phyloP scores from a whole-genome alignment of 208 protist species.

The Zelonia costaricensis region DNA sequence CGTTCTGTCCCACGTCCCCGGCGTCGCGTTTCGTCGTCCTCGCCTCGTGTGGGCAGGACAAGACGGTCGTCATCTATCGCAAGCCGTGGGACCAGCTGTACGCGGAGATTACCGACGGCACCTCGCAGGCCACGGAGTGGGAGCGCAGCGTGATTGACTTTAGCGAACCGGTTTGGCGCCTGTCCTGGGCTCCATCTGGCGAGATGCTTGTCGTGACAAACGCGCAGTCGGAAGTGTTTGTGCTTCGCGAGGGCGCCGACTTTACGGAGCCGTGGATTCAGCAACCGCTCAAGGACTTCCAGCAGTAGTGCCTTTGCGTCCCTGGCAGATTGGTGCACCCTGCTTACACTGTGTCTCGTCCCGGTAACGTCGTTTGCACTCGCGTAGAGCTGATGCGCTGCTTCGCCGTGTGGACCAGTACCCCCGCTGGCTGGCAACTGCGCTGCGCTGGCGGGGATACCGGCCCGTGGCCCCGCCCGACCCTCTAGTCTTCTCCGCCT shows the following conservation, averaged over 20 bases:
- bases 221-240: conserved; percentile 61
- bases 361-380: too few species aligned
- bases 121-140: conserved; percentile 45
- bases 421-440: too few species aligned
- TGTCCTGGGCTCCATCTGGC: conserved; percentile 77
- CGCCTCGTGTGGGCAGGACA: conserved; percentile 76
- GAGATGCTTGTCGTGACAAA: conserved; percentile 80
- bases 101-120: conserved; percentile 13
- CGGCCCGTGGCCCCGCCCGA: too few species aligned
- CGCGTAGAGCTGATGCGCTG: not conserved
- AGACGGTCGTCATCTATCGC: conserved; percentile 71
- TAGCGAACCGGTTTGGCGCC: conserved; percentile 72
- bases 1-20: conserved; percentile 65
- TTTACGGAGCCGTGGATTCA: conserved; percentile 85
- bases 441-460: too few species aligned
- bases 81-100: conserved; percentile 73
- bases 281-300: conserved; percentile 67
- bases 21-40: conserved; percentile 60
- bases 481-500: too few species aligned
- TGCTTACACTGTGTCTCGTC: conserved; percentile 6
- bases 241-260: conserved; percentile 62
- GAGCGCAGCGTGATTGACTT: conserved; percentile 67
- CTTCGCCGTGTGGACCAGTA: too few species aligned
- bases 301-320: too few species aligned
- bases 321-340: too few species aligned